These are phyloP conservation scores for Acorus gramineus DNA, from an alignment of 106 monocot genomes.

Conservation along the genomic window DNA sequence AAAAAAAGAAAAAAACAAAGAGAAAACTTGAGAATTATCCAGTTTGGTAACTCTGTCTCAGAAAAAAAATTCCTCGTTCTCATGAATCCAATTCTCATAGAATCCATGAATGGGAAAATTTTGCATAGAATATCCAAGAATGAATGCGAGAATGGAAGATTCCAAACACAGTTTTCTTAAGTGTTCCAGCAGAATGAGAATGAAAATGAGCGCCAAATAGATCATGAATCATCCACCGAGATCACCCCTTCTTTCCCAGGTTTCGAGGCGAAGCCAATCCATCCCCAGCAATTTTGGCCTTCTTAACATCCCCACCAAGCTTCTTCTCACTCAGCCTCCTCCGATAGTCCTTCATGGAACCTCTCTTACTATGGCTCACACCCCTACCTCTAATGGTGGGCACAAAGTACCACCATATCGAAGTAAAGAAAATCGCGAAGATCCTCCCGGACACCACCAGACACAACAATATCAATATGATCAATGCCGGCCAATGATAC, in stretches of 20 bases:
- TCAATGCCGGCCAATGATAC: slow-evolving; percentile 23
- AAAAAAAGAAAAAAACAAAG: neutral
- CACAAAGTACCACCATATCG: slow-evolving; percentile 54
- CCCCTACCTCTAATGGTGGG: slow-evolving; percentile 22
- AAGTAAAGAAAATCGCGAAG: slow-evolving; percentile 67
- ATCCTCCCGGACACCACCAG: slow-evolving; percentile 51
- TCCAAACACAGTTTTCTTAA: too few species aligned
- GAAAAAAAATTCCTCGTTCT: too few species aligned
- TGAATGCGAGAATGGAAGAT: too few species aligned
- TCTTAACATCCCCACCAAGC: neutral
- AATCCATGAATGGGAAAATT: too few species aligned
- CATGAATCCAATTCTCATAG: too few species aligned
- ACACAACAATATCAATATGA: slow-evolving; percentile 42
- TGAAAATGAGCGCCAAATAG: neutral
- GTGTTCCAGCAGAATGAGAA: too few species aligned
- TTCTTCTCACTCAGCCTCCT: slow-evolving; percentile 15
- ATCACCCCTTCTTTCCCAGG: neutral
- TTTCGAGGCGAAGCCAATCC: slow-evolving; percentile 5
- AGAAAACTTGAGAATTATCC: neutral
- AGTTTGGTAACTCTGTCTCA: too few species aligned
- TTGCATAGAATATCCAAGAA: too few species aligned
- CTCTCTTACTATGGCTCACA: neutral
- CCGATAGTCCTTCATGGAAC: slow-evolving; percentile 3
- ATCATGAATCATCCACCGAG: neutral
- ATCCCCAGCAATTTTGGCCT: neutral